Evolutionary conservation across 2,329 filamentous ascomycete species (phyloP).

Genomic region (Aspergillus bombycis): DNA sequence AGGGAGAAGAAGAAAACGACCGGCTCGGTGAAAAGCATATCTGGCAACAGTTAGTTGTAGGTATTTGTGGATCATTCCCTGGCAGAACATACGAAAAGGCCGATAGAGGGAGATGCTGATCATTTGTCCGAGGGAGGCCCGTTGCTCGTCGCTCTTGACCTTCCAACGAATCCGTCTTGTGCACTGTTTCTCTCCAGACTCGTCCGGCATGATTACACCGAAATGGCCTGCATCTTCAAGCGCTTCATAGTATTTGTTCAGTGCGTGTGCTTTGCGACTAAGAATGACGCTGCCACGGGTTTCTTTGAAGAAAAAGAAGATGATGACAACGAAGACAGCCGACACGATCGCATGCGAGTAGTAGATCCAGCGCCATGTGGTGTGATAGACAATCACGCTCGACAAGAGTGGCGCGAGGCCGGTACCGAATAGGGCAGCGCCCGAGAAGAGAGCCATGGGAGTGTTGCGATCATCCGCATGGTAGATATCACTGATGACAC

Average conservation of each 20-base stretch:
- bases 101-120: slow-evolving; percentile 74
- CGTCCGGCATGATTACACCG: slow-evolving; percentile 53
- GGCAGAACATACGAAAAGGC: slow-evolving; percentile 64
- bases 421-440: slow-evolving; percentile 75
- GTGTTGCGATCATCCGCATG: slow-evolving; percentile 77
- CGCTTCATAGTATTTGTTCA: slow-evolving; percentile 80
- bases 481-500: slow-evolving; percentile 86
- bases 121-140: slow-evolving; percentile 68
- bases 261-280: slow-evolving; percentile 68
- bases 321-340: slow-evolving; percentile 63
- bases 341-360: slow-evolving; percentile 79
- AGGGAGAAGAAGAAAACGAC: slow-evolving; percentile 76
- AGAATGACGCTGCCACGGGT: slow-evolving; percentile 81
- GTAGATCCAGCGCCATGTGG: slow-evolving; percentile 84
- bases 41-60: slow-evolving; percentile 24
- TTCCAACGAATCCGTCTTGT: slow-evolving; percentile 72
- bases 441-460: slow-evolving; percentile 89
- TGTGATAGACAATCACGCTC: slow-evolving; percentile 68
- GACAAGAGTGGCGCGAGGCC: slow-evolving; percentile 75
- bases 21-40: slow-evolving; percentile 64
- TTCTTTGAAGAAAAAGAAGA: slow-evolving; percentile 75
- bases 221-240: slow-evolving; percentile 68
- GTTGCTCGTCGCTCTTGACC: slow-evolving; percentile 76
- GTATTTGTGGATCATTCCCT: not conserved
- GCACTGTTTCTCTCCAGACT: slow-evolving; percentile 30